Evolutionary conservation across 2,329 filamentous ascomycete genomes (phyloP), one percentile per base, ranked within the genome.

Genomic region (Aspergillus sp.): DNA sequence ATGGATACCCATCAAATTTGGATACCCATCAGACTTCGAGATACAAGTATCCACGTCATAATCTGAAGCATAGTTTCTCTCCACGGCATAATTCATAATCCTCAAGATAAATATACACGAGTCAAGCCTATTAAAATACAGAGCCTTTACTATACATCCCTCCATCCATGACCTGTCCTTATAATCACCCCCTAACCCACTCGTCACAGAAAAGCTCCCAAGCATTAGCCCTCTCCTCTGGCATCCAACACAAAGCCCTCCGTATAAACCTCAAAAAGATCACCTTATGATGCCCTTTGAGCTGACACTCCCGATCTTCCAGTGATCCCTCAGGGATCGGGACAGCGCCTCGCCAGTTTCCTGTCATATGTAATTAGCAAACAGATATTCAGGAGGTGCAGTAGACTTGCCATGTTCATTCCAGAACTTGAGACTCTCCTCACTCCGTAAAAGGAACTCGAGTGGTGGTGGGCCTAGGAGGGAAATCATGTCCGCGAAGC

Each of bases 401-500:
- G 17, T 5, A n/a, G 23, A 17, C 46, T 39, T 57, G 66, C 68
- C 65, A 22, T 60, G 41, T 13, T 61, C 56, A 0, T 65, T 57
- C 42, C 70, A 72, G 52, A 67, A 74, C 30, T 64, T 65, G 1
- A 53, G 48, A 9, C 54, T 66, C 7, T 48, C 49, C 10, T 53
- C 49, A 5, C 64, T 64, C 12, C 46, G 49, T 2, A 46, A 23
- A 44, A 70, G 54, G 2, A 73, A 59, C 0, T 53, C 51, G 5
- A 55, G 49, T 1, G 71, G 70, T 4, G 71, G 71, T 7, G 57
- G 59, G 0, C 72, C 72, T 7, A 76, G 60, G 1, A 74, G 49
- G 3, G 57, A 62, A 12, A 72, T 62, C 3, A 75, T 71, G 50
- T 75, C 69, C 1, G 72, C 70, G 25, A 75, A 65, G 49, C 71